A percentile compares a stretch with the other conserved stretches of the same genome.
These are phyloP conservation scores for Xylaria multiplex DNA, from an alignment of 2,329 filamentous ascomycete genomes.

Conservation along the genomic window DNA sequence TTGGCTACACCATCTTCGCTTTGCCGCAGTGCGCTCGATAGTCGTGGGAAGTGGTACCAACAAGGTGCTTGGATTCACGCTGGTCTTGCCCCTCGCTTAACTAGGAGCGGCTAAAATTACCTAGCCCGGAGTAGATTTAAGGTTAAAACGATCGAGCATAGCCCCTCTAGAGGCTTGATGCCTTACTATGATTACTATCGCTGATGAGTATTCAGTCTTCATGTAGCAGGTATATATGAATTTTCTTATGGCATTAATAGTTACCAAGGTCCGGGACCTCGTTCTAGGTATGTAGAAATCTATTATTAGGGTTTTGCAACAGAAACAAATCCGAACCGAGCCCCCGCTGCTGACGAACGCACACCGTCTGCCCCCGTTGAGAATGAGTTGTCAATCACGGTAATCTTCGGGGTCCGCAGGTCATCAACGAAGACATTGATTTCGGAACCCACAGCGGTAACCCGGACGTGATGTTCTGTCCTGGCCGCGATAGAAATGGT, in stretches of 20 bases:
- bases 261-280: neutral
- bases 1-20: too few species aligned
- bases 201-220: neutral
- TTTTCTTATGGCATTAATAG: neutral
- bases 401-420: conserved; percentile 39
- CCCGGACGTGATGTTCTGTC: conserved; percentile 41
- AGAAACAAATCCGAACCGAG: conserved; percentile 46
- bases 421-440: conserved; percentile 47
- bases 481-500: conserved; percentile 18
- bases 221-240: neutral
- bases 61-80: neutral
- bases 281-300: neutral
- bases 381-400: conserved; percentile 38
- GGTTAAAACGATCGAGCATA: conserved; percentile 4
- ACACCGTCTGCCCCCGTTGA: conserved; percentile 45
- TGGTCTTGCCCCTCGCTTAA: neutral
- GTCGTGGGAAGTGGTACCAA: neutral
- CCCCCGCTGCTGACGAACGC: conserved; percentile 35
- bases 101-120: neutral
- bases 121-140: neutral
- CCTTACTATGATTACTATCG: conserved; percentile 2
- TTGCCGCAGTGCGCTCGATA: neutral
- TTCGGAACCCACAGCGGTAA: conserved; percentile 42
- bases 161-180: neutral
- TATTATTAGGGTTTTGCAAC: conserved; percentile 41